Base-by-base conservation (phyloP, 2,329 filamentous ascomycete genomes). In the Cercospora beticola region DNA sequence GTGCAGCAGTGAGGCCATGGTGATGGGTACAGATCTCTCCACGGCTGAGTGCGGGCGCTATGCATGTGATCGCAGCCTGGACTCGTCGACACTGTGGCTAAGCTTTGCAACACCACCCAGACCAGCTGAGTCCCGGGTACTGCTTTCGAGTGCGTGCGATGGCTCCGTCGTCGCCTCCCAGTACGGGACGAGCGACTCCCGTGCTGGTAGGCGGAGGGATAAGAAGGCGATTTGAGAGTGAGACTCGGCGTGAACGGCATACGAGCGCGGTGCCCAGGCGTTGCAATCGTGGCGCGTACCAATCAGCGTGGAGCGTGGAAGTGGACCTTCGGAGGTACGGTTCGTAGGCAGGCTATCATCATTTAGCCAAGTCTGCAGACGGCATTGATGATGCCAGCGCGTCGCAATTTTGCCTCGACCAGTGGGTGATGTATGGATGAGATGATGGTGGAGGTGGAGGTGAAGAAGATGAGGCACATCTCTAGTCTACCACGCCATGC, bases 1-100 rank as follows among this genome's bases (percentile, higher is more conserved):
- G 28, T 62, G 67, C 49, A 68, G 59, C 31, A 66, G 57, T 23
- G 67, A 65, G 63, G 67, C 63, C 67, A 68, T 68, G 63, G 18
- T 54, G 54, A 21, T 6, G 40, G 49, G 30, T 26, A 26, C n/a
- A 23, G 33, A 43, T 23, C 18, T 33, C 21, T 16, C 40, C 21
- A 54, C 46, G 54, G 63, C 49, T 46, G 52, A 46, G 54, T 26
- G 49, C 28, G 26, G 46, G 54, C 43, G 21, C 56, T 46, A 49
- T 54, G 64, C 56, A 63, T 63, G 59, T 66, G 67, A 40, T 60
- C 21, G 52, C 57, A 18, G 30, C 58, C 60, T 43, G 57, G 63
- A 52, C 58, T 59, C 28, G 56, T 59, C 56, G 56, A 59, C 56
- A 33, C 28, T 59, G 56, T 59, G 56, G 56, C 56, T 59, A n/a